Evolutionary conservation across 768 basidiomycete species (phyloP).

Genomic region (Boletus vermiculosoides): DNA sequence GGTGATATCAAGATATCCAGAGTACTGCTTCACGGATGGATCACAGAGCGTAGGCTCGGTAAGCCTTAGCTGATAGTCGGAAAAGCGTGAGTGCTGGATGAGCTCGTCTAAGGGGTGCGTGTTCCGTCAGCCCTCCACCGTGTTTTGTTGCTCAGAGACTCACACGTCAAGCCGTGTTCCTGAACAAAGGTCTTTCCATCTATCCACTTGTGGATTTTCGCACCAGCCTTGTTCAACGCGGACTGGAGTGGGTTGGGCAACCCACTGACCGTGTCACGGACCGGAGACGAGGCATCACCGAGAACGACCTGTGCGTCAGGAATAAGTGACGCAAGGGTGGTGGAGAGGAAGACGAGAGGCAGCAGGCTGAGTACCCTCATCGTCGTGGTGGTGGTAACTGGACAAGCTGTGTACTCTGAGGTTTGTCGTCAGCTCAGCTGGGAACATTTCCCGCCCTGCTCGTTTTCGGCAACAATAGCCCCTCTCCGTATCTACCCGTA

Average conservation of each 20-base stretch:
- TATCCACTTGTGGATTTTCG: conserved; percentile 58
- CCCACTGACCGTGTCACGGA: conserved; percentile 31
- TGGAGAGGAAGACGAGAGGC: conserved; percentile 35
- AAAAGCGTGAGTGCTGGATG: conserved; percentile 51
- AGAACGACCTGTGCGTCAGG: conserved; percentile 47
- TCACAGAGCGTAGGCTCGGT: conserved; percentile 77
- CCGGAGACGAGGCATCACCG: conserved; percentile 25
- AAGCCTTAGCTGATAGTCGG: conserved; percentile 57
- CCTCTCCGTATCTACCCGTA: conserved; percentile 1
- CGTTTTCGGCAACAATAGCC: background rate
- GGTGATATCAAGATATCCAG: conserved; percentile 80
- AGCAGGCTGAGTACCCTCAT: conserved; percentile 42
- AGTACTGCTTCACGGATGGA: conserved; percentile 66
- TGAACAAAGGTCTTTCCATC: conserved; percentile 66
- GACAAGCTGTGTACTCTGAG: background rate
- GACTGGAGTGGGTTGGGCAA: conserved; percentile 44
- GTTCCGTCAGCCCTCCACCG: conserved; percentile 1
- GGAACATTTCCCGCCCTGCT: background rate
- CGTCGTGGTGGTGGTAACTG: conserved; percentile 13
- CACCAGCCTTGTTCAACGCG: conserved; percentile 41
- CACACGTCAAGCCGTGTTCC: conserved; percentile 71
- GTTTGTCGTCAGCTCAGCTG: background rate
- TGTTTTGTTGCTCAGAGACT: conserved; percentile 32
- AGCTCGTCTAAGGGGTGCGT: conserved; percentile 50
- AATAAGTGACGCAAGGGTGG: conserved; percentile 39